A percentile compares a stretch with the other conserved stretches of the same genome.
Evolutionary conservation across 345 rosid species (phyloP).

Genomic region (Abelmoschus esculentus): DNA sequence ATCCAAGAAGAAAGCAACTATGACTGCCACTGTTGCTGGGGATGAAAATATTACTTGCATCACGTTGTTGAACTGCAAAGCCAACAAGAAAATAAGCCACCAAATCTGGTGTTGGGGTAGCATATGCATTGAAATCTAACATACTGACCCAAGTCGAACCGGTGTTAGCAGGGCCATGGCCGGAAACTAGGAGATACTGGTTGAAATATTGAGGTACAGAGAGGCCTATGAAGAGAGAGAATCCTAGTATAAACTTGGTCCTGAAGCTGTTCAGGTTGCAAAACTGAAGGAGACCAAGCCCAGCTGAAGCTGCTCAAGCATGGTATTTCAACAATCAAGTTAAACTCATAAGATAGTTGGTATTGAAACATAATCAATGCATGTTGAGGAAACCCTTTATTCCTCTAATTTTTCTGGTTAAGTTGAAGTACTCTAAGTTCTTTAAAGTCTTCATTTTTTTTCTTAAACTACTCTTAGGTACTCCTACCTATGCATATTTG

Average conservation of each 20-base stretch:
- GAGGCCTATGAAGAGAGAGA: slow-evolving; percentile 79
- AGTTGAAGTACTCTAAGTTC: not conserved
- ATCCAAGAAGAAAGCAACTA: slow-evolving; percentile 54
- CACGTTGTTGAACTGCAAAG: slow-evolving; percentile 68
- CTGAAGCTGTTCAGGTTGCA: slow-evolving; percentile 87
- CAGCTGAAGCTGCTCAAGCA: slow-evolving; percentile 61
- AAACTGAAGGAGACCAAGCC: slow-evolving; percentile 70
- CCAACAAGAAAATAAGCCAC: not conserved
- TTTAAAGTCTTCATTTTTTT: not conserved
- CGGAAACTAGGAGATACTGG: slow-evolving; percentile 43
- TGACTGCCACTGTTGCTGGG: slow-evolving; percentile 64
- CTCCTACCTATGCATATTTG: not conserved
- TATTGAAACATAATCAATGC: not conserved
- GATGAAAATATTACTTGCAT: slow-evolving; percentile 87
- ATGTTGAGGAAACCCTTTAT: not conserved
- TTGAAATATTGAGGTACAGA: slow-evolving; percentile 80
- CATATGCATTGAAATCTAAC: not conserved
- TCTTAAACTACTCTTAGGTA: not conserved
- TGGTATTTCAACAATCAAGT: not conserved
- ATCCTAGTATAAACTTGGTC: slow-evolving; percentile 74
- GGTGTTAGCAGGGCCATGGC: slow-evolving; percentile 65
- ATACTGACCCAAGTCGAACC: slow-evolving; percentile 46
- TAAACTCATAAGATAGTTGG: not conserved
- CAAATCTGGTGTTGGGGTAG: not conserved
- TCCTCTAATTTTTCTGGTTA: not conserved